A percentile compares a stretch with the other conserved stretches of the same genome.
phyloP scores from a whole-genome alignment of 2,329 filamentous ascomycete genomes.

The Clonostachys rhizophaga region DNA sequence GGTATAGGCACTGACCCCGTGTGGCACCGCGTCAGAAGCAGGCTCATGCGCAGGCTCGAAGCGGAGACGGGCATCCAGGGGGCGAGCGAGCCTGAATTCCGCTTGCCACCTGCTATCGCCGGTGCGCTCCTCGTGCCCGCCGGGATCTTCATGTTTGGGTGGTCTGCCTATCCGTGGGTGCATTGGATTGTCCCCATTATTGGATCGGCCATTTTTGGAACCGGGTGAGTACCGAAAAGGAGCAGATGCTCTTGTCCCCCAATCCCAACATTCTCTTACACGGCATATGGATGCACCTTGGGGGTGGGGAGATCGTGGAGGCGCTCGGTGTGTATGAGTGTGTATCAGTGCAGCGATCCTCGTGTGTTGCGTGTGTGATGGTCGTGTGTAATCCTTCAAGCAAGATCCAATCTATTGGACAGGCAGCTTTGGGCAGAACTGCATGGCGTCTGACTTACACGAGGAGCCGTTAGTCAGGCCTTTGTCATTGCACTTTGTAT shows the following conservation, averaged over 20 bases:
- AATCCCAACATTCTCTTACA: background rate
- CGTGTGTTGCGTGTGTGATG: no score
- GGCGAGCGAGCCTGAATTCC: conserved; percentile 78
- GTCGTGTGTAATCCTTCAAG: no score
- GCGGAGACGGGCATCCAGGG: conserved; percentile 44
- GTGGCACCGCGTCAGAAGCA: conserved; percentile 56
- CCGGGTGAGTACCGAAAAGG: conserved; percentile 49
- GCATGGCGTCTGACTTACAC: no score
- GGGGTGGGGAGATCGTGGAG: no score
- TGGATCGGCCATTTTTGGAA: conserved; percentile 66
- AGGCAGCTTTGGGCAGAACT: no score
- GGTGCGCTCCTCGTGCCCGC: conserved; percentile 76
- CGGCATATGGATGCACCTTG: background rate
- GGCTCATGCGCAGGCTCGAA: conserved; percentile 50
- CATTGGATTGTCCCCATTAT: conserved; percentile 77
- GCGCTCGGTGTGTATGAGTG: no score
- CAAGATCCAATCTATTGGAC: no score
- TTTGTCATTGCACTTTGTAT: background rate
- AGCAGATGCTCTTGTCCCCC: background rate
- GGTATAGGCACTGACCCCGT: conserved; percentile 61
- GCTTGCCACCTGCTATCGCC: conserved; percentile 68
- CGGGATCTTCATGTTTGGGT: conserved; percentile 85
- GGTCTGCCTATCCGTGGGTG: conserved; percentile 71
- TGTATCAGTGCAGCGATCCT: no score
- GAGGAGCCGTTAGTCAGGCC: no score